Conservation (phyloP, 2,329 filamentous ascomycete species). For the Helminthosporium solani region DNA sequence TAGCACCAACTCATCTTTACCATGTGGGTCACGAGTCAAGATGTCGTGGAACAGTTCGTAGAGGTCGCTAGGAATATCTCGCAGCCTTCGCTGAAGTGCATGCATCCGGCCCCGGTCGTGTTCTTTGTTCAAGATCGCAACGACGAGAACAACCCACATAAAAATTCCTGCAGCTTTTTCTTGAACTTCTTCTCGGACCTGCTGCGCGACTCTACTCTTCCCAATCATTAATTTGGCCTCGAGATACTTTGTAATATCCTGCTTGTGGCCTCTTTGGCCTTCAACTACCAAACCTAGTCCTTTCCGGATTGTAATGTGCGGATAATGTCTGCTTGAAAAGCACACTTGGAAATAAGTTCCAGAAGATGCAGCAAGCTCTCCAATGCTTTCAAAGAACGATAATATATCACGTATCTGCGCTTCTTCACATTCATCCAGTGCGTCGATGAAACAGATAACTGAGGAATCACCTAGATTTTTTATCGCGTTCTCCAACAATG, state of each 20-base stretch:
- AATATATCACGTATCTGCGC: conserved; percentile 48
- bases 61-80: conserved; percentile 8
- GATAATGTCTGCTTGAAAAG: conserved; percentile 54
- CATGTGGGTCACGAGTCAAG: conserved; percentile 6
- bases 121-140: conserved; percentile 48
- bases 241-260: conserved; percentile 34
- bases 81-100: conserved; percentile 5
- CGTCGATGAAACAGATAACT: conserved; percentile 37
- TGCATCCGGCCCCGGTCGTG: conserved; percentile 24
- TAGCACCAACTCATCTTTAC: conserved; percentile 3
- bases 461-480: conserved; percentile 6
- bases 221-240: conserved; percentile 14
- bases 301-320: conserved; percentile 37
- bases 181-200: conserved; percentile 30
- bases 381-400: conserved; percentile 43
- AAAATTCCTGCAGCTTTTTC: conserved; percentile 46
- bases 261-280: conserved; percentile 30
- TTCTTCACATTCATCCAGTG: conserved; percentile 50
- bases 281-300: conserved; percentile 38
- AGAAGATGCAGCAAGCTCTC: conserved; percentile 18
- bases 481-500: conserved; percentile 14
- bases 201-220: conserved; percentile 5
- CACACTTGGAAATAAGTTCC: conserved; percentile 35
- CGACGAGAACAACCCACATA: conserved; percentile 49
- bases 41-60: conserved; percentile 8